These are phyloP conservation scores for Plantago ovata DNA, from an alignment of 257 asterid species.

Conservation along the genomic window DNA sequence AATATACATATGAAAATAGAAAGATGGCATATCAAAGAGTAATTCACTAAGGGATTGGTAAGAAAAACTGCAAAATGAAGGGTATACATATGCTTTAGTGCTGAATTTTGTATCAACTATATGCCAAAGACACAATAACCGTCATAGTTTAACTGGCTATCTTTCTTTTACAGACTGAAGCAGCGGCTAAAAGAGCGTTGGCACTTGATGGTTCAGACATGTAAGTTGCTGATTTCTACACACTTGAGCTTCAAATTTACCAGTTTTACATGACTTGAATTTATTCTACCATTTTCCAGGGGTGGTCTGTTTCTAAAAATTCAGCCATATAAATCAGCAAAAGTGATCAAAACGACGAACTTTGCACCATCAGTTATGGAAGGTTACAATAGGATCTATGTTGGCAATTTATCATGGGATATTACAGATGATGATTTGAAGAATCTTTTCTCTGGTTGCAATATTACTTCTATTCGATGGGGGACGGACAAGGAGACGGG, in stretches of 20 bases:
- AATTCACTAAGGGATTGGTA: too few relatives aligned
- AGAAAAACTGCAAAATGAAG: too few relatives aligned
- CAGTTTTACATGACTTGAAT: conserved; percentile 1
- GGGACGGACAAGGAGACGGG: conserved; percentile 84
- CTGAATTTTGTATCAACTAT: conserved; percentile 3
- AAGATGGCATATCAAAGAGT: too few relatives aligned
- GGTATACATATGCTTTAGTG: too few relatives aligned
- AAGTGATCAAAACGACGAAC: conserved; percentile 40
- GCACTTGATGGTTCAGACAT: conserved; percentile 93
- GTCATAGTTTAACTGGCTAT: conserved; percentile 10
- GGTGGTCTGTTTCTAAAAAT: conserved; percentile 82
- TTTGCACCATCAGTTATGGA: conserved; percentile 62
- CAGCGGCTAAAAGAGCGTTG: conserved; percentile 87
- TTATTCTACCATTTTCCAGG: conserved; percentile 40
- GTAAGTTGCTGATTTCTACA: conserved; percentile 38
- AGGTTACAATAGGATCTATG: conserved; percentile 83
- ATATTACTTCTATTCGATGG: conserved; percentile 57
- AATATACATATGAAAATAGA: too few relatives aligned
- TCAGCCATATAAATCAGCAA: conserved; percentile 67
- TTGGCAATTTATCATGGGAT: conserved; percentile 87
- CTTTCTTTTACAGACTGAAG: conserved; percentile 67
- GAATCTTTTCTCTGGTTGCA: conserved; percentile 52
- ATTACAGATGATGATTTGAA: conserved; percentile 74
- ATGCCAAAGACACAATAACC: background rate
- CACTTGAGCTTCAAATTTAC: background rate